Base-by-base conservation (phyloP, 129 eudicot species). In the Flaveria brownii region DNA sequence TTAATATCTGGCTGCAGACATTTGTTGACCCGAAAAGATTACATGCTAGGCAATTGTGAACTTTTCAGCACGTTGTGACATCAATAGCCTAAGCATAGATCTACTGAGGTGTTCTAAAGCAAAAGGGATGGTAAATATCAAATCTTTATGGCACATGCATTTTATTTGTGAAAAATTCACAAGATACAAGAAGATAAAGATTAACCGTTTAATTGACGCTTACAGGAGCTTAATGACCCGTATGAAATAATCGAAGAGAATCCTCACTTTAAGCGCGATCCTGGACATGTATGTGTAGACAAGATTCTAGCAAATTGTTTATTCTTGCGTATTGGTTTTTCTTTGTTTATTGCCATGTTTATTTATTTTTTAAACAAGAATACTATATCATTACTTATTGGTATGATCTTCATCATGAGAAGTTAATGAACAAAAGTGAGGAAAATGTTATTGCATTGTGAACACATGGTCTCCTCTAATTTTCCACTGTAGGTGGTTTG, bases 21-120 rank as follows among this genome's bases (percentile, higher is more conserved):
- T 71, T 92, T 55, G 56, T 85, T 59, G 89, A 90, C n/a, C 94
- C 98, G 3, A 50, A 1, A 50, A 23, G 71, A 73, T 92, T 28
- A 81, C 71, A 0, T 65, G 81, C 2, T 92, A 96, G 98, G 92
- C 82, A 9, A 75, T 92, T 4, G 96, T 87, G 33, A 92, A 92
- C 87, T 92, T 92, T 68, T 92, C 98, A 18, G 91, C 98, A 12
- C 80, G 86, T 13, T 90, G 96, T 67, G 85, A 92, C 63, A 59
- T 71, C 4, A 77, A 77, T 9, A 11, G 28, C 17, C 83, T 90
- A 15, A 13, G 45, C 1, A 69, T 67, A 13, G 93, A 87, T 74
- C 72, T 92, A 28, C 74, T 59, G 2, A 82, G 71, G 74, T 74
- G 86, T 57, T 87, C 84, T 25, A 80, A 73, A n/a, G 77, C 82